Evolutionary conservation across 1,284 basidiomycete genomes (phyloP), one percentile per base, ranked within the genome.

Genomic region (Thelephora terrestris): DNA sequence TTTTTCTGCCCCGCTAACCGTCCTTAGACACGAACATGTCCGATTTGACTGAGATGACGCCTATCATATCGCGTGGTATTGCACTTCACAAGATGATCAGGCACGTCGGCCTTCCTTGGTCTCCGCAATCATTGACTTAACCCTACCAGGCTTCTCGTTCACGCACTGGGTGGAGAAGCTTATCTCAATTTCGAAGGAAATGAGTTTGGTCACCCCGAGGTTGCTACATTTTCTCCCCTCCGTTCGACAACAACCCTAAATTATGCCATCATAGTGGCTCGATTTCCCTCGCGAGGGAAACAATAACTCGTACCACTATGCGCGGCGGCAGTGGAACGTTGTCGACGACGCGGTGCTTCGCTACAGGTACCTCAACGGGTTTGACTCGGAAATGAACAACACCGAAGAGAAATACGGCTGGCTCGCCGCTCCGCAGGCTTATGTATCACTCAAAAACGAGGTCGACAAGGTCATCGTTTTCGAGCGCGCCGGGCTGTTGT

Each of bases 161-260:
- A 97, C 58, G 76, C 91, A 0, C 75, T 99, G 18, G 95, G 95
- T 21, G 95, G 95, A 14, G 95, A 99, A 68, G 94, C 92, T 0
- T 99, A 96, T 64, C 76, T 99, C 53, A 98, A 96, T 68, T 99
- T 99, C 53, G 93, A 95, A 68, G 95, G 95, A 25, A 99, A 99
- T 60, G 94, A 97, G 63, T 97, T 97, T 60, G 94, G 94, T 38
- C 94, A 97, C 64, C 94, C 93, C 10, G 94, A 97, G 71, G 91
- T 85, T 55, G 43, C 71, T 59, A 21, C 18, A 0, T n/a, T 2
- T 12, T 12, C 16, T 44, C 12, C 14, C 44, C 21, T 20, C 9
- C 10, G 17, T 6, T 40, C 16, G 14, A 25, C 18, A 37, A 38
- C 32, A 6, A 35, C 39, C 6, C 25, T 36, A 42, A 44, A 48